Conservation (phyloP, 1,139 yeast species). For the Yamadazyma siamensis region DNA sequence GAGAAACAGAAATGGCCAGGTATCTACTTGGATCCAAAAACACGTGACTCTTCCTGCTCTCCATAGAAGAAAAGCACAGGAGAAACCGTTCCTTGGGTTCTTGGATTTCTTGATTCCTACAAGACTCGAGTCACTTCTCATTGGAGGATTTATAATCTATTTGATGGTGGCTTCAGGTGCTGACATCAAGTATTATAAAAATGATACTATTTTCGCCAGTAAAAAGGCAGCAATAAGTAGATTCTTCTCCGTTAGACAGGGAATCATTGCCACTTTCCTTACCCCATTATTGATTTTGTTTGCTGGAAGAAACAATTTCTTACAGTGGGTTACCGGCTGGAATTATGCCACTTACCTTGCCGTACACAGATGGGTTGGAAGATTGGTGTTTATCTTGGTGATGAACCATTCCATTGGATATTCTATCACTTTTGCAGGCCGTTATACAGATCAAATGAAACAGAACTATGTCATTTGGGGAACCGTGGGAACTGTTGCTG, state of each 20-base stretch:
- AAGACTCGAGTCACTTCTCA: conserved; percentile 23
- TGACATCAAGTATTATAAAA: conserved; percentile 16
- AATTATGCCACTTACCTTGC: conserved; percentile 32
- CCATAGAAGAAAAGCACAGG: conserved; percentile 22
- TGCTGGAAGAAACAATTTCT: conserved; percentile 44
- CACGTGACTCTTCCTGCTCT: conserved; percentile 31
- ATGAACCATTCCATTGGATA: conserved; percentile 40
- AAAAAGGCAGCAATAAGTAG: conserved; percentile 20
- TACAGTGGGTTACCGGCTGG: conserved; percentile 42
- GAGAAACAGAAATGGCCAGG: conserved; percentile 20
- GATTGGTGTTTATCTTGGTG: conserved; percentile 26
- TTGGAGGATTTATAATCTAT: conserved; percentile 41
- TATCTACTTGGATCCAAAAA: conserved; percentile 24
- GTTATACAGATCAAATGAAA: conserved; percentile 14
- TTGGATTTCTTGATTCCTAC: conserved; percentile 27
- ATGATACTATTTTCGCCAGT: conserved; percentile 22
- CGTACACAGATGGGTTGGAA: conserved; percentile 38
- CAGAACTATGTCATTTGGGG: conserved; percentile 29
- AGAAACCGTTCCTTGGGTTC: conserved; percentile 16
- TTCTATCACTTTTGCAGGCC: conserved; percentile 16
- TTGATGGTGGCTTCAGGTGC: conserved; percentile 35
- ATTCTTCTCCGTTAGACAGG: conserved; percentile 31
- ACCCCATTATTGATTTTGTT: conserved; percentile 36
- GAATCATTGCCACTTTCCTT: conserved; percentile 26
- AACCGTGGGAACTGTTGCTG: conserved; percentile 24